Percentiles rank a stretch among this genome's conserved stretches.
Conservation (phyloP, 306 rosid species). For the Hylodesmum podocarpum region DNA sequence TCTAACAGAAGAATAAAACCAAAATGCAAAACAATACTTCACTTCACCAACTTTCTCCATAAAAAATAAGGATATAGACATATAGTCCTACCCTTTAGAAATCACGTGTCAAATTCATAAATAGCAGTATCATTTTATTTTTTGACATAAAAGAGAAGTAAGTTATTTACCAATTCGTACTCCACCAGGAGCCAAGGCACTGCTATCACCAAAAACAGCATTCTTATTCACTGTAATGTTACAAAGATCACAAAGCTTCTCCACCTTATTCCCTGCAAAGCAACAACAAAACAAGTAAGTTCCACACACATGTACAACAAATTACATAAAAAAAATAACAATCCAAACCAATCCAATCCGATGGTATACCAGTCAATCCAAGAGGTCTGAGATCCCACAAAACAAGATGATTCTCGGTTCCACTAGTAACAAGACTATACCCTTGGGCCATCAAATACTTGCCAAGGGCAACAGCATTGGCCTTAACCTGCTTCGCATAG, state of each 20-base stretch:
- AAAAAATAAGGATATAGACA: neutral
- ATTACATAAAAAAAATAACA: too few species aligned
- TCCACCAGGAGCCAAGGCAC: conserved; percentile 98
- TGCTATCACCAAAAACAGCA: conserved; percentile 97
- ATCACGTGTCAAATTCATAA: neutral
- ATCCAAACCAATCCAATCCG: too few species aligned
- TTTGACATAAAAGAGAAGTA: neutral
- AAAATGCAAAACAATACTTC: neutral
- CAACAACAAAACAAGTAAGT: neutral
- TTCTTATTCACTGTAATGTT: conserved; percentile 94
- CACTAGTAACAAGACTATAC: conserved; percentile 91
- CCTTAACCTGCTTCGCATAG: conserved; percentile 94
- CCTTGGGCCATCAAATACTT: conserved; percentile 76
- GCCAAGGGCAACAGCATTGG: conserved; percentile 94
- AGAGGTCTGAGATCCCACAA: conserved; percentile 98
- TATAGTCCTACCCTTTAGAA: neutral
- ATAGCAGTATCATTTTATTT: neutral
- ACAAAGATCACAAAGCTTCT: conserved; percentile 92
- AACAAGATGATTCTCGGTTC: conserved; percentile 97
- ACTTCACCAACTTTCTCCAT: neutral
- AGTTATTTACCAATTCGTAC: conserved; percentile 80
- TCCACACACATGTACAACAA: neutral
- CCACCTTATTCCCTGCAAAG: conserved; percentile 88
- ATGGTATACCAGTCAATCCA: conserved; percentile 99
- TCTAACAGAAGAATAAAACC: neutral